phyloP scores from a whole-genome alignment of 2,329 filamentous ascomycete species.

The Clarireedia paspali region DNA sequence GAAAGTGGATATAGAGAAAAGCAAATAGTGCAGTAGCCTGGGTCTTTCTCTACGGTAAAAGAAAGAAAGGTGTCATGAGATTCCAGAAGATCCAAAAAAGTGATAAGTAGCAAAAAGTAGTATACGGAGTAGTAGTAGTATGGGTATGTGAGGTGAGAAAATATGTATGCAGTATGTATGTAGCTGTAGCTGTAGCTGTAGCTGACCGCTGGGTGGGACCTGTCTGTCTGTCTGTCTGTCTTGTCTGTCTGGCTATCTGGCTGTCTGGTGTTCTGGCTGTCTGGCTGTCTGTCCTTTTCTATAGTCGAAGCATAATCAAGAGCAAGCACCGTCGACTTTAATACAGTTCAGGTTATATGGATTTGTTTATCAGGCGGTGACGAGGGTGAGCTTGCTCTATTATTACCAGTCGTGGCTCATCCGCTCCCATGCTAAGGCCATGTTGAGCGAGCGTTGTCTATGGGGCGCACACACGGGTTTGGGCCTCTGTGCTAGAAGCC shows the following conservation, averaged over 20 bases:
- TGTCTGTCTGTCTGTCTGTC: not conserved
- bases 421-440: conserved; percentile 8
- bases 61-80: not conserved
- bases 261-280: no score
- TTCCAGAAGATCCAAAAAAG: not conserved
- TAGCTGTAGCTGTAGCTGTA: conserved; percentile 1
- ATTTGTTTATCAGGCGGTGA: conserved; percentile 2
- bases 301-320: not conserved
- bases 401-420: conserved; percentile 8
- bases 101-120: conserved; percentile 3
- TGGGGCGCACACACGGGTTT: conserved; percentile 8
- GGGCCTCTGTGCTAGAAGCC: conserved; percentile 9
- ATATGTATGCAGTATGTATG: not conserved
- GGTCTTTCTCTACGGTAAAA: conserved; percentile 1
- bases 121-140: not conserved
- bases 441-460: conserved; percentile 7
- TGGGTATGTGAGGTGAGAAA: not conserved
- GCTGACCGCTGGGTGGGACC: conserved; percentile 9
- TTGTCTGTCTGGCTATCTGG: no score
- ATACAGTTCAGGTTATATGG: not conserved
- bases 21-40: not conserved
- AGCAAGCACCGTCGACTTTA: conserved; percentile 4
- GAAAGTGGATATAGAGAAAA: not conserved
- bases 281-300: not conserved
- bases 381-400: conserved; percentile 7